Evolutionary conservation across 306 rosid genomes (phyloP), one percentile per base, ranked within the genome.

Genomic region (Astragalus glycyphyllos): DNA sequence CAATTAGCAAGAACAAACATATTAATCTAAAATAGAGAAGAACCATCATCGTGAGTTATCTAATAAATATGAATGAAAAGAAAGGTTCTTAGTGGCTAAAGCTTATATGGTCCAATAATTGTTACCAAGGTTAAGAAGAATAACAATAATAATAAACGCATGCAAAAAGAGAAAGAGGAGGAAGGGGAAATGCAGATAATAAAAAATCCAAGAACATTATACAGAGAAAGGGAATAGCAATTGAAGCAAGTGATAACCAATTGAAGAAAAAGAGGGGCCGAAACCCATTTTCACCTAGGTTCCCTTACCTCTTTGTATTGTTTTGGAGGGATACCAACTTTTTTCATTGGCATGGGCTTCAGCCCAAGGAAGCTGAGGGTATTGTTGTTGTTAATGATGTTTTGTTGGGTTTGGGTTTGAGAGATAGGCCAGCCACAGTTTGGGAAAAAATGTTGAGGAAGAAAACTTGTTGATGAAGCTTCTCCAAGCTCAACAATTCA

Each of bases 171-270:
- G 2, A 0, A 20, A 31, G 7, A 23, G 37, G 11, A 47, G 20
- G 17, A 32, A 20, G 14, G 49, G 68, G 8, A 53, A 74, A 74
- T 66, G 83, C 57, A 6, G 70, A 20, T 10, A 49, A 64, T 23
- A 53, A 38, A 31, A 69, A 58, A 74, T 63, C 73, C 61, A 38
- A 47, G 40, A 34, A 34, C 2, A 34, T 11, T 13, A 7, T n/a
- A n/a, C 12, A 9, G 46, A 44, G 60, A 62, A 35, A 61, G n/a
- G n/a, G 10, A 11, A 12, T 1, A 32, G 69, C 23, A 50, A 53
- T 47, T 51, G 29, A 17, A 38, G 56, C 4, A 37, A n/a, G n/a
- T n/a, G n/a, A n/a, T n/a, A n/a, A n/a, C n/a, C n/a, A n/a, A n/a
- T n/a, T n/a, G n/a, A 16, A 11, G 12, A 32, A 11, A 11, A 40